These are phyloP conservation scores for Haberlea rhodopensis DNA, from an alignment of 257 asterid species.

Conservation along the genomic window DNA sequence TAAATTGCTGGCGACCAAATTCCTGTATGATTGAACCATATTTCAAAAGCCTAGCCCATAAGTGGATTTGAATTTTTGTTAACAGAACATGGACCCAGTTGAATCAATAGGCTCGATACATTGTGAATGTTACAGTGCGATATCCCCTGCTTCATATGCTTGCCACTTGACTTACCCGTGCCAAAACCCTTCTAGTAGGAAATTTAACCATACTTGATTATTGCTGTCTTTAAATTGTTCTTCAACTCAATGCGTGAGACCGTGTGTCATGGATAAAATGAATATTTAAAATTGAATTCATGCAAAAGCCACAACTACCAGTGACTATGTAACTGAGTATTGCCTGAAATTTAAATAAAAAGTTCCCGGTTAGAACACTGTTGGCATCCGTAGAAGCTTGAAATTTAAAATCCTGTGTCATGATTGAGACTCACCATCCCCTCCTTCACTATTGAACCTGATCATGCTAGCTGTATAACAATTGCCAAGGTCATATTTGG, in stretches of 20 bases:
- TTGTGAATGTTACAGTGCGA: not conserved
- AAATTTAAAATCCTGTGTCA: constrained; percentile 23
- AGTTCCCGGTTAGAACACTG: too few species aligned
- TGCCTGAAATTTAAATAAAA: too few species aligned
- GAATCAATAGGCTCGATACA: too few species aligned
- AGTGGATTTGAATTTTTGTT: too few species aligned
- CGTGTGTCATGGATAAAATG: too few species aligned
- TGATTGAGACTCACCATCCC: constrained; percentile 1
- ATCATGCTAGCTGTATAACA: too few species aligned
- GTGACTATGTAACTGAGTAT: not conserved
- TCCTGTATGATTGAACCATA: too few species aligned
- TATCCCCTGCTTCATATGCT: constrained; percentile 11
- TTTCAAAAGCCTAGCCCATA: too few species aligned
- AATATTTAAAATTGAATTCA: too few species aligned
- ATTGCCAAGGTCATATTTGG: too few species aligned
- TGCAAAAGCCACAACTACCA: constrained; percentile 13
- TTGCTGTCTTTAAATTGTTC: constrained; percentile 14
- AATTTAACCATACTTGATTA: constrained; percentile 5
- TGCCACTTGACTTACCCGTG: constrained; percentile 6
- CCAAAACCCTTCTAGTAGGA: constrained; percentile 17
- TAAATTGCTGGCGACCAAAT: constrained; percentile 5
- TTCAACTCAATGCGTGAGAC: constrained; percentile 16
- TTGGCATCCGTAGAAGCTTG: not conserved
- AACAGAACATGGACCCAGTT: too few species aligned
- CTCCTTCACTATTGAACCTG: constrained; percentile 18